These are phyloP conservation scores for Globisporangium viniferum DNA, from an alignment of 352 stramenopile genomes.

Conservation along the genomic window DNA sequence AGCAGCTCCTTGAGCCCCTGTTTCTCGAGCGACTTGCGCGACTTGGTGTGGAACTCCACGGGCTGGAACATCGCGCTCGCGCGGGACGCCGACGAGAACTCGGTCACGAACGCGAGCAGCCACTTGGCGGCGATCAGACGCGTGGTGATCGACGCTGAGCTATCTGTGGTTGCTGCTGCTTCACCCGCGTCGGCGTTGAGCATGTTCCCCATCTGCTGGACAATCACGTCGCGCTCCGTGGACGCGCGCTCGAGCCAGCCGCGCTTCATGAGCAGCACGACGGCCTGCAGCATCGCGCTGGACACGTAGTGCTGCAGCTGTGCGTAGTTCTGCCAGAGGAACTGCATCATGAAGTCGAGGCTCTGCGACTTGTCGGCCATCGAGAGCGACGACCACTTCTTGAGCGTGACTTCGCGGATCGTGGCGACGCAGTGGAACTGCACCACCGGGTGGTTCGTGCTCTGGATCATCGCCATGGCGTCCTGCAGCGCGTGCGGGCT, in stretches of 20 bases:
- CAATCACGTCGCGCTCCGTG: constrained; percentile 45
- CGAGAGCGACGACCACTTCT: constrained; percentile 54
- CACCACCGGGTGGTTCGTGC: constrained; percentile 47
- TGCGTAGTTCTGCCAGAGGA: constrained; percentile 61
- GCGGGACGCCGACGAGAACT: constrained; percentile 78
- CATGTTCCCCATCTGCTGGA: constrained; percentile 77
- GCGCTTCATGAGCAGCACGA: constrained; percentile 77
- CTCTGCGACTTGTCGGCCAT: constrained; percentile 46
- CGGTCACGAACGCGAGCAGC: constrained; percentile 80
- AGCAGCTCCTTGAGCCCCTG: constrained; percentile 59
- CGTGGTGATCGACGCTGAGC: constrained; percentile 23
- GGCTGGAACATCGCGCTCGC: constrained; percentile 80
- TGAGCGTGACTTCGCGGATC: constrained; percentile 72
- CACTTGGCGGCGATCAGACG: constrained; percentile 74
- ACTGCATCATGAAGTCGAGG: constrained; percentile 76
- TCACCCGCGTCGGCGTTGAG: constrained; percentile 25
- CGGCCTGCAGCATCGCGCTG: constrained; percentile 58
- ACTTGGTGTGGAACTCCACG: constrained; percentile 81
- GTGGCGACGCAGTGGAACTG: constrained; percentile 82
- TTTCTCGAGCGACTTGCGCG: constrained; percentile 56
- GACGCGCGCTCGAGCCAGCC: constrained; percentile 71
- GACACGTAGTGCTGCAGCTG: constrained; percentile 58
- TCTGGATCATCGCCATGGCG: constrained; percentile 48
- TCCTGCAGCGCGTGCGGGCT: constrained; percentile 63
- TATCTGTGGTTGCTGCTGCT: neutral